Percentiles rank a stretch among this genome's conserved stretches.
These are phyloP conservation scores for Penicillium herquei DNA, from an alignment of 495 filamentous ascomycete genomes.

Conservation along the genomic window DNA sequence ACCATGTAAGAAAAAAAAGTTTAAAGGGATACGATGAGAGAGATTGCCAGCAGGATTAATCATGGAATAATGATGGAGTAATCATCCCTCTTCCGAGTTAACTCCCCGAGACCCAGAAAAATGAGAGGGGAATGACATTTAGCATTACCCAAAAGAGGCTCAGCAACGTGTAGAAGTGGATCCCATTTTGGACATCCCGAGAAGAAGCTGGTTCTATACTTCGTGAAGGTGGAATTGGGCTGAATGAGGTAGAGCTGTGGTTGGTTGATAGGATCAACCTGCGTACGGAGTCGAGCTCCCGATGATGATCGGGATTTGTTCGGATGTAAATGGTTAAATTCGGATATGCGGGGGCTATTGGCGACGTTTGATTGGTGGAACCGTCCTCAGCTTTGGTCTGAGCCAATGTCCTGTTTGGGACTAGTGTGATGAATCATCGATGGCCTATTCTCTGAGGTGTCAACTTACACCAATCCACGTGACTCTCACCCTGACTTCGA, in stretches of 20 bases:
- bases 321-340: not conserved
- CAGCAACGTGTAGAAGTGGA: slow-evolving; percentile 1
- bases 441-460: not conserved
- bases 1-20: too few species aligned
- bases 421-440: not conserved
- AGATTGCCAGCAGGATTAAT: not conserved
- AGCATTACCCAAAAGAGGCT: not conserved
- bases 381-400: not conserved
- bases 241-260: not conserved
- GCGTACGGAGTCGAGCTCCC: not conserved
- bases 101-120: slow-evolving; percentile 1
- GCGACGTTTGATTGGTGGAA: too few species aligned
- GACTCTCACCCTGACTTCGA: not conserved
- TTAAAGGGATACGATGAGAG: too few species aligned
- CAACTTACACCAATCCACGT: not conserved
- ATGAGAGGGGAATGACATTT: not conserved
- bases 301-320: not conserved
- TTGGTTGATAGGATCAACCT: not conserved
- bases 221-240: not conserved
- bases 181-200: not conserved
- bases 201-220: slow-evolving; percentile 1
- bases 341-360: not conserved
- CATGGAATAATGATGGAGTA: not conserved
- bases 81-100: not conserved
- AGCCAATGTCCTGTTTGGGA: not conserved